phyloP scores from a whole-genome alignment of 2,329 filamentous ascomycete genomes.

The Lecanicillium sp. region DNA sequence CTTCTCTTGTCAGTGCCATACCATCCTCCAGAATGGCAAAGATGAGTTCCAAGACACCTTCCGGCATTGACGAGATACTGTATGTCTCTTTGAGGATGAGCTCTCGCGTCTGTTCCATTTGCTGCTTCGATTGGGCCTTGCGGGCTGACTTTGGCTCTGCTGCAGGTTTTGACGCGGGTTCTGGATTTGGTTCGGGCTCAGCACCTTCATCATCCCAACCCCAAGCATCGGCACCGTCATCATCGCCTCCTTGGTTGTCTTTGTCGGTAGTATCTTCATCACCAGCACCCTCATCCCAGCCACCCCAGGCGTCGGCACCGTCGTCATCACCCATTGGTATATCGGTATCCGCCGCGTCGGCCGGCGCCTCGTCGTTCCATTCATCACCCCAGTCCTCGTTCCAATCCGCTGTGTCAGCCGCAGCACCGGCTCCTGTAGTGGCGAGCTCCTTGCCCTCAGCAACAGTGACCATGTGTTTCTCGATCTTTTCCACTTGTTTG shows the following conservation, averaged over 20 bases:
- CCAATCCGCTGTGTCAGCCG: slow-evolving; percentile 58
- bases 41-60: slow-evolving; percentile 66
- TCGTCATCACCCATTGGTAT: slow-evolving; percentile 31
- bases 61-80: slow-evolving; percentile 80
- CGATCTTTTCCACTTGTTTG: slow-evolving; percentile 72
- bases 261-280: slow-evolving; percentile 18
- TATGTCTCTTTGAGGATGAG: slow-evolving; percentile 80
- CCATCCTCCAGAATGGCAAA: slow-evolving; percentile 54
- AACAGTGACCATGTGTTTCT: slow-evolving; percentile 71
- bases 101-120: slow-evolving; percentile 46
- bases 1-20: slow-evolving; percentile 50
- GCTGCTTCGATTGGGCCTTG: slow-evolving; percentile 16
- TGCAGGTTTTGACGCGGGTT: not conserved
- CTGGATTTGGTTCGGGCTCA: slow-evolving; percentile 18
- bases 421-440: slow-evolving; percentile 42
- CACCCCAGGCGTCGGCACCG: slow-evolving; percentile 70
- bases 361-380: slow-evolving; percentile 66
- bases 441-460: slow-evolving; percentile 60
- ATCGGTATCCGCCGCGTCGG: slow-evolving; percentile 17
- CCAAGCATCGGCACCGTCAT: slow-evolving; percentile 64
- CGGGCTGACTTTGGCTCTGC: not conserved
- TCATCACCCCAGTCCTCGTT: slow-evolving; percentile 68
- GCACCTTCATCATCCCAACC: slow-evolving; percentile 67
- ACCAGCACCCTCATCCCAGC: slow-evolving; percentile 58
- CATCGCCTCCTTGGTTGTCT: slow-evolving; percentile 30